Conservation (phyloP, 2,329 filamentous ascomycete genomes). For the Verticillium longisporum region DNA sequence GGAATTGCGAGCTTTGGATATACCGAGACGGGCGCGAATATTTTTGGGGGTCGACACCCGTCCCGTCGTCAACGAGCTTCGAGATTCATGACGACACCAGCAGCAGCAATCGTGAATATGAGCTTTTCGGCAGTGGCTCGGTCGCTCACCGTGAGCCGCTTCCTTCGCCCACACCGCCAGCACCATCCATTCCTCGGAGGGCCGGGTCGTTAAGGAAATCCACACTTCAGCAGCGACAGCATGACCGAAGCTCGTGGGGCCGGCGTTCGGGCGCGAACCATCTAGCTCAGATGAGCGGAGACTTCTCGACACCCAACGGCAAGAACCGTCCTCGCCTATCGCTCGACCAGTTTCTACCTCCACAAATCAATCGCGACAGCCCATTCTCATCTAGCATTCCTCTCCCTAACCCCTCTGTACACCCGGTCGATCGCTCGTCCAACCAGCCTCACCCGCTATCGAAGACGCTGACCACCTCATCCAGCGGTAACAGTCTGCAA, state of each 20-base stretch:
- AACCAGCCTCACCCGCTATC: slow-evolving; percentile 76
- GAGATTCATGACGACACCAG: slow-evolving; percentile 31
- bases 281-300: slow-evolving; percentile 41
- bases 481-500: slow-evolving; percentile 68
- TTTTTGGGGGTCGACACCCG: slow-evolving; percentile 59
- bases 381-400: slow-evolving; percentile 52
- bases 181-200: slow-evolving; percentile 55
- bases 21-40: slow-evolving; percentile 36
- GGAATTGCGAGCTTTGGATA: slow-evolving; percentile 56
- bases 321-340: slow-evolving; percentile 67
- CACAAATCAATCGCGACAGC: slow-evolving; percentile 53
- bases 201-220: slow-evolving; percentile 77
- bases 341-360: slow-evolving; percentile 68
- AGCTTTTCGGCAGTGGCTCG: slow-evolving; percentile 33
- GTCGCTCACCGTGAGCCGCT: slow-evolving; percentile 30
- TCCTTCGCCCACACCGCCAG: slow-evolving; percentile 36
- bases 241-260: slow-evolving; percentile 59
- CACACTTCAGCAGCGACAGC: slow-evolving; percentile 77
- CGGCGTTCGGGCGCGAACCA: slow-evolving; percentile 51
- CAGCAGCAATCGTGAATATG: slow-evolving; percentile 40
- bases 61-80: slow-evolving; percentile 35
- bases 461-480: slow-evolving; percentile 78
- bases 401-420: slow-evolving; percentile 46
- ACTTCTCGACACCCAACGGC: slow-evolving; percentile 49
- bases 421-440: slow-evolving; percentile 31